These are phyloP conservation scores for Quercus engelmannii DNA, from an alignment of 306 rosid species.

Conservation along the genomic window DNA sequence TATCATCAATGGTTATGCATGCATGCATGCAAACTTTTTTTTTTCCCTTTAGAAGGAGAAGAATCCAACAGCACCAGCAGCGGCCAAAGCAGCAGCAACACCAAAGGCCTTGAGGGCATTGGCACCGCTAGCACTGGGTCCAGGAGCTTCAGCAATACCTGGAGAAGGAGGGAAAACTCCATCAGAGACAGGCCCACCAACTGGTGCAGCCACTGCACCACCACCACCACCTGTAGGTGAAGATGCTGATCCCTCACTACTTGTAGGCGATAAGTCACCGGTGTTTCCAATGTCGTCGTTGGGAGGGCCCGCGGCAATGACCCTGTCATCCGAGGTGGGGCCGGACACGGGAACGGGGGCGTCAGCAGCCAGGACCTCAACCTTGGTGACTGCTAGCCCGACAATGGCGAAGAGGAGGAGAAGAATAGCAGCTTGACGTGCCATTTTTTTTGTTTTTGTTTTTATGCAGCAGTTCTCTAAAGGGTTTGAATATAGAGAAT, in stretches of 20 bases:
- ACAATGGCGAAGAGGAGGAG: constrained; percentile 42
- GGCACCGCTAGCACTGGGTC: neutral
- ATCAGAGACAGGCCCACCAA: constrained; percentile 50
- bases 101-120: constrained; percentile 25
- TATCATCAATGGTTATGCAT: neutral
- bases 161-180: constrained; percentile 11
- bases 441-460: constrained; percentile 30
- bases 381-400: constrained; percentile 26
- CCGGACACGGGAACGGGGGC: neutral
- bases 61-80: constrained; percentile 19
- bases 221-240: neutral
- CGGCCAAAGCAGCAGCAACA: constrained; percentile 17
- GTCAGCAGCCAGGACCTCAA: neutral
- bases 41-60: constrained; percentile 19
- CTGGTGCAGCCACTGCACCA: constrained; percentile 23
- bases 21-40: too few species aligned
- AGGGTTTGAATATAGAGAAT: neutral
- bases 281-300: constrained; percentile 31
- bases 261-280: neutral
- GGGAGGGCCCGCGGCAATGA: neutral
- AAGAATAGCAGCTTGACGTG: constrained; percentile 37
- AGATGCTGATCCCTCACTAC: too few species aligned
- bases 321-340: neutral
- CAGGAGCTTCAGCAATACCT: neutral
- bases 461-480: constrained; percentile 9